Evolutionary conservation across 441 rosid species (phyloP).

Genomic region (Mallotus japonicus): DNA sequence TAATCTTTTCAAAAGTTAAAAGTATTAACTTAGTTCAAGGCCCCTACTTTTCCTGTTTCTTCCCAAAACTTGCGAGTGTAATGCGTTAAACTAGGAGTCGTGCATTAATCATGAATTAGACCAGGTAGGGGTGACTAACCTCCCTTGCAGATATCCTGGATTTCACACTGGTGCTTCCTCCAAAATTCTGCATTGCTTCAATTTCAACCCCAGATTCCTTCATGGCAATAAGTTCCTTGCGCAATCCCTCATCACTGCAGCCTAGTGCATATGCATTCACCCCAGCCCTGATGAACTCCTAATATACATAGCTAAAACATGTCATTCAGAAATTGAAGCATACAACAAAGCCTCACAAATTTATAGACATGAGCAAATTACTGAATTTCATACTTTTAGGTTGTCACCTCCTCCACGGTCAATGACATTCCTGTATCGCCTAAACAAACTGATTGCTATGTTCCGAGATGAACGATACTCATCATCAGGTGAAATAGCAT

Average conservation of each 20-base stretch:
- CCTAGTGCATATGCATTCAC: slow-evolving; percentile 89
- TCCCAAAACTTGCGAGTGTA: neutral
- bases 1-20: neutral
- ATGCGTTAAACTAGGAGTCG: neutral
- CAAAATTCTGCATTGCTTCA: slow-evolving; percentile 52
- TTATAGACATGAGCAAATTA: slow-evolving; percentile 21
- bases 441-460: slow-evolving; percentile 78
- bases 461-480: slow-evolving; percentile 87
- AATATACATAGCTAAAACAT: slow-evolving; percentile 21
- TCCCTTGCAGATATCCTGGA: slow-evolving; percentile 58
- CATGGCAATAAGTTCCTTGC: slow-evolving; percentile 67
- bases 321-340: slow-evolving; percentile 14
- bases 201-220: slow-evolving; percentile 67
- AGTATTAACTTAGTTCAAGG: neutral
- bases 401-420: slow-evolving; percentile 94
- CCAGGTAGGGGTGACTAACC: slow-evolving; percentile 33
- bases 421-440: slow-evolving; percentile 73
- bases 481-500: slow-evolving; percentile 55
- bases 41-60: neutral
- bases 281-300: slow-evolving; percentile 86
- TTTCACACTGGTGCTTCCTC: slow-evolving; percentile 65
- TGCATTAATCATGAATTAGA: neutral
- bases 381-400: slow-evolving; percentile 65
- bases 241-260: slow-evolving; percentile 73
- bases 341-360: slow-evolving; percentile 3